These are phyloP conservation scores for Sphenostylis stenocarpa DNA, from an alignment of 306 rosid genomes.

Conservation along the genomic window DNA sequence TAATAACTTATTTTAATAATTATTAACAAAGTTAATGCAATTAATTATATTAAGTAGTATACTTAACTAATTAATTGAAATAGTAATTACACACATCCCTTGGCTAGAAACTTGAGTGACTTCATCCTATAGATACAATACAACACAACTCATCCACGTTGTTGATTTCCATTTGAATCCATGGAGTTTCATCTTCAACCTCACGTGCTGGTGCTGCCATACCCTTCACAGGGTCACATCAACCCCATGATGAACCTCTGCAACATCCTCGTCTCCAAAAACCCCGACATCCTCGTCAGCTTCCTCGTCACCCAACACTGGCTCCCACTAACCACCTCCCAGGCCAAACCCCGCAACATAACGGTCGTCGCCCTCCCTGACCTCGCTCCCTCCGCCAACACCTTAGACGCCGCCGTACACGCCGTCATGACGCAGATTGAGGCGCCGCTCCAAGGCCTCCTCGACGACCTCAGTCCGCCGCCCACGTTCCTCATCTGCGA, in stretches of 20 bases:
- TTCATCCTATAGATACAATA: too few species aligned
- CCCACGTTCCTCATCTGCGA: constrained; percentile 35
- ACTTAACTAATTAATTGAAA: too few species aligned
- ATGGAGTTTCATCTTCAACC: too few species aligned
- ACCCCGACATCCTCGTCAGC: constrained; percentile 36
- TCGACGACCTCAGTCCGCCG: constrained; percentile 31
- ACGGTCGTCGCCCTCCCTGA: constrained; percentile 38
- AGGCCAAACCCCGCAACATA: constrained; percentile 36
- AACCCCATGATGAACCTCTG: constrained; percentile 53
- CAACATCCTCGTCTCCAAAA: constrained; percentile 29
- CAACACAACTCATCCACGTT: too few species aligned
- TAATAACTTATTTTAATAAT: too few species aligned
- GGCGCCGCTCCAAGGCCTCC: constrained; percentile 41
- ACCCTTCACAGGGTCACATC: constrained; percentile 52
- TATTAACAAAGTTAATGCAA: too few species aligned
- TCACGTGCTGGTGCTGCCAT: constrained; percentile 51
- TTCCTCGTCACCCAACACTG: constrained; percentile 53
- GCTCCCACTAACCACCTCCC: constrained; percentile 30
- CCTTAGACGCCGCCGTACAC: constrained; percentile 23
- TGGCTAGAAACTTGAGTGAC: too few species aligned
- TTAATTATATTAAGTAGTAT: too few species aligned
- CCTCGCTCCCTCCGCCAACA: constrained; percentile 6
- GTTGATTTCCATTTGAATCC: too few species aligned
- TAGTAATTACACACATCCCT: too few species aligned
- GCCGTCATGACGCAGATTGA: constrained; percentile 53